phyloP scores from a whole-genome alignment of 2,329 filamentous ascomycete genomes.

The Trichoderma simmonsii region DNA sequence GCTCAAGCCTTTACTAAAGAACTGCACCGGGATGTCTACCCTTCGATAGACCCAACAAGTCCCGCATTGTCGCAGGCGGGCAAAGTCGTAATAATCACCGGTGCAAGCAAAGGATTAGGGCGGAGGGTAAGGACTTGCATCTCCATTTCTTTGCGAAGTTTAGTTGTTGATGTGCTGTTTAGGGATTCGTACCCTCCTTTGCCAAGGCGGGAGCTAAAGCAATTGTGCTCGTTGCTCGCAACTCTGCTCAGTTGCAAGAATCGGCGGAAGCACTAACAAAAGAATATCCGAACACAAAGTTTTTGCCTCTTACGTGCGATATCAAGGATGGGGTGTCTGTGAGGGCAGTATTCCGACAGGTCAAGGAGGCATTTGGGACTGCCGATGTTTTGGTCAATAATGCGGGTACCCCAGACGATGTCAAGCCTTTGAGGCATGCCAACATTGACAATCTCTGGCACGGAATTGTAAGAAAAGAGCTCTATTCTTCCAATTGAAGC shows the following conservation, averaged over 20 bases:
- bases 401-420: neutral
- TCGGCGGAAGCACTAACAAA: neutral
- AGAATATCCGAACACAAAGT: neutral
- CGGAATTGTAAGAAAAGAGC: neutral
- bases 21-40: too few species aligned
- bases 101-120: too few species aligned
- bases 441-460: neutral
- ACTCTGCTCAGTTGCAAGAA: neutral
- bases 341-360: neutral
- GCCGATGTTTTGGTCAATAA: constrained; percentile 11
- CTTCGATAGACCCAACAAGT: too few species aligned
- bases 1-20: too few species aligned
- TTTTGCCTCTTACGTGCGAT: neutral
- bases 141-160: too few species aligned
- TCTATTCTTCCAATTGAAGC: neutral
- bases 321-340: neutral
- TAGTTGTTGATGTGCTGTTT: too few species aligned
- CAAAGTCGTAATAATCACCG: too few species aligned
- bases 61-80: too few species aligned
- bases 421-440: neutral
- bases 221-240: constrained; percentile 6
- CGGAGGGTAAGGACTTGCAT: too few species aligned
- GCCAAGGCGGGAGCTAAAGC: neutral
- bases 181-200: neutral
- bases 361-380: neutral